These are phyloP conservation scores for Deakozyma indianensis DNA, from an alignment of 805 yeast species.

Conservation along the genomic window DNA sequence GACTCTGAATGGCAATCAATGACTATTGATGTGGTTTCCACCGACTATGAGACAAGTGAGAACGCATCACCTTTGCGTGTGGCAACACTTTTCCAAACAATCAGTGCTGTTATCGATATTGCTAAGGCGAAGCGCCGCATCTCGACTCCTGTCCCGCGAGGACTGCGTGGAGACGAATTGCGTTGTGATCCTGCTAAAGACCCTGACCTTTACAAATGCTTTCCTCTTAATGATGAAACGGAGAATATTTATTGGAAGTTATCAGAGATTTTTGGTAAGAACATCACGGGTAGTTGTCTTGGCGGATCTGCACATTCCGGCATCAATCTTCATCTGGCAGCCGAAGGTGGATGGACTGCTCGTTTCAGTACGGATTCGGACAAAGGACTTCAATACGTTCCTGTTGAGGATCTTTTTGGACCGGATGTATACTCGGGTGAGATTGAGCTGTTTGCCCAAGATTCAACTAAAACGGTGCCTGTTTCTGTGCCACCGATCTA, in stretches of 20 bases:
- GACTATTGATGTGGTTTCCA: slow-evolving; percentile 65
- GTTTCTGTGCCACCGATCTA: slow-evolving; percentile 42
- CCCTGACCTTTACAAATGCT: slow-evolving; percentile 53
- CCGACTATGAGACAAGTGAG: slow-evolving; percentile 25
- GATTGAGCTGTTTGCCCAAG: slow-evolving; percentile 27
- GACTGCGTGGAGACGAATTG: slow-evolving; percentile 53
- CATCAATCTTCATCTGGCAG: slow-evolving; percentile 23
- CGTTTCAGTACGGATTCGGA: neutral
- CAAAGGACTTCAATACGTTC: neutral
- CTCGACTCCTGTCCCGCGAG: slow-evolving; percentile 64
- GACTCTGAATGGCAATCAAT: slow-evolving; percentile 90
- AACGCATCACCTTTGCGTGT: slow-evolving; percentile 6
- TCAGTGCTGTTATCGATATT: slow-evolving; percentile 61
- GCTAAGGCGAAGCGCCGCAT: slow-evolving; percentile 51
- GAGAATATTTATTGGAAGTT: slow-evolving; percentile 35
- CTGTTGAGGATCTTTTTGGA: neutral
- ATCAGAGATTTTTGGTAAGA: slow-evolving; percentile 54
- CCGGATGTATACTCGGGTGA: slow-evolving; percentile 12
- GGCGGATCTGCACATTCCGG: neutral
- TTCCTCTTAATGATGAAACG: slow-evolving; percentile 48
- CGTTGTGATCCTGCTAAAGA: slow-evolving; percentile 58
- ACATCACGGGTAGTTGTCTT: slow-evolving; percentile 49
- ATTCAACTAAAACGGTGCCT: slow-evolving; percentile 30
- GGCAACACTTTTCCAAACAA: slow-evolving; percentile 39
- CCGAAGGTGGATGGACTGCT: slow-evolving; percentile 20